These are phyloP conservation scores for Pseudozyma tsukubaensis DNA, from an alignment of 1,284 basidiomycete genomes.

Conservation along the genomic window DNA sequence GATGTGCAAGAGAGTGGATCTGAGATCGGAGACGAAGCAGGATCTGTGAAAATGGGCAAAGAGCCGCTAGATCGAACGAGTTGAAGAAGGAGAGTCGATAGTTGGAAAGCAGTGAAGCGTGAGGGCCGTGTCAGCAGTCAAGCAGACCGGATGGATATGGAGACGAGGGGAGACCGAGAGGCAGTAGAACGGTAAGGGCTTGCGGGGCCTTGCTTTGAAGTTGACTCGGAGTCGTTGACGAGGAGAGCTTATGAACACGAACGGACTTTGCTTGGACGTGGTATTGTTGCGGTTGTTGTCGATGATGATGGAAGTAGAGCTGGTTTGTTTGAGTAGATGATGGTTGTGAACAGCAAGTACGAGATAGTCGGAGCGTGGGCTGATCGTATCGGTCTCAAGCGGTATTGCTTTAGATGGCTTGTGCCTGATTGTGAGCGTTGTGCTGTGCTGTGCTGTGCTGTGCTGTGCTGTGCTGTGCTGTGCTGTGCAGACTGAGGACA, in stretches of 20 bases:
- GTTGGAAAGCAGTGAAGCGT: background rate
- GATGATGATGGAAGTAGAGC: background rate
- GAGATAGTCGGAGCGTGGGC: background rate
- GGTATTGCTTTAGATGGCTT: background rate
- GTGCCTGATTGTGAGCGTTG: slow-evolving; percentile 1
- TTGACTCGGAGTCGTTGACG: background rate
- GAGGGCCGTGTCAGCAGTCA: background rate
- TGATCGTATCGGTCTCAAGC: too few relatives aligned
- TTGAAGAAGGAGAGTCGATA: background rate
- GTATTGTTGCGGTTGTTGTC: background rate
- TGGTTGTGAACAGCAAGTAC: background rate
- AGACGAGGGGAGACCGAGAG: background rate
- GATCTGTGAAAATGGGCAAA: background rate
- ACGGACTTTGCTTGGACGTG: background rate
- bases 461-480: background rate
- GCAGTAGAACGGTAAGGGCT: background rate
- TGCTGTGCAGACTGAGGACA: background rate
- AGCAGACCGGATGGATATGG: background rate
- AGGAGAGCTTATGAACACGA: background rate
- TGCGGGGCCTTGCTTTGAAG: too few relatives aligned
- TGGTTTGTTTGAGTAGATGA: background rate
- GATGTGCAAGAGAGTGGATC: too few relatives aligned
- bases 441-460: slow-evolving; percentile 7
- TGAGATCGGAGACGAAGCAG: background rate
- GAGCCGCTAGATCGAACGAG: background rate